Conservation (phyloP, 768 basidiomycete genomes). For the Suillus americanus region DNA sequence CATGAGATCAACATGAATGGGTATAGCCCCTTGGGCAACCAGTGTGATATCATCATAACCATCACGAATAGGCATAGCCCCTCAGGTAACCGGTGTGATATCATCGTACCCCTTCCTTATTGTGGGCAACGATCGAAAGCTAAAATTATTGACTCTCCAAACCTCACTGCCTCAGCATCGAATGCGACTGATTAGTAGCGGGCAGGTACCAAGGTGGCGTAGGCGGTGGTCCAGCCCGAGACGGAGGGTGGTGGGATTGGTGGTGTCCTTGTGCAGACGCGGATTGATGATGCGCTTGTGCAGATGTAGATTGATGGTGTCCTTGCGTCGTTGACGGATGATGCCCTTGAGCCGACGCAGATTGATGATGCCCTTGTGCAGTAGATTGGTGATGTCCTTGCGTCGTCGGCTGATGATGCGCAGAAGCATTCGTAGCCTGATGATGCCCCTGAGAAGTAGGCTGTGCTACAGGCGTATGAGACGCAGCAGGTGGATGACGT, state of each 20-base stretch:
- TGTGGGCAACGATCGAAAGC: neutral
- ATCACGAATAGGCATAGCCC: neutral
- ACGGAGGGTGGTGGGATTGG: neutral
- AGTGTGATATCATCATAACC: neutral
- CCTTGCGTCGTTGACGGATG: conserved; percentile 6
- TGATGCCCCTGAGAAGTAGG: conserved; percentile 3
- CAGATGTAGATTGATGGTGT: conserved; percentile 8
- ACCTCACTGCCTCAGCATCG: conserved; percentile 5
- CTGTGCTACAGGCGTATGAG: conserved; percentile 4
- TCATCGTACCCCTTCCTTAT: neutral
- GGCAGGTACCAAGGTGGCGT: conserved; percentile 20
- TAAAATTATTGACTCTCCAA: neutral
- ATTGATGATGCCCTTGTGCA: neutral
- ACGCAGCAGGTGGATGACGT: conserved; percentile 4
- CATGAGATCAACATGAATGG: neutral
- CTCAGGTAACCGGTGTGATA: neutral
- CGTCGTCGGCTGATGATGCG: conserved; percentile 11
- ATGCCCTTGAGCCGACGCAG: conserved; percentile 18
- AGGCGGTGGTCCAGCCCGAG: conserved; percentile 14
- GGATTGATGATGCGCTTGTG: neutral
- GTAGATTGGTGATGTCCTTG: conserved; percentile 18
- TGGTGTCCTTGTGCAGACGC: conserved; percentile 21
- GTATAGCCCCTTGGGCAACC: neutral
- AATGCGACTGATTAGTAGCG: neutral
- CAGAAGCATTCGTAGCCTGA: neutral